These are phyloP conservation scores for Bimuria novae-zelandiae DNA, from an alignment of 2,329 filamentous ascomycete species.

Conservation along the genomic window DNA sequence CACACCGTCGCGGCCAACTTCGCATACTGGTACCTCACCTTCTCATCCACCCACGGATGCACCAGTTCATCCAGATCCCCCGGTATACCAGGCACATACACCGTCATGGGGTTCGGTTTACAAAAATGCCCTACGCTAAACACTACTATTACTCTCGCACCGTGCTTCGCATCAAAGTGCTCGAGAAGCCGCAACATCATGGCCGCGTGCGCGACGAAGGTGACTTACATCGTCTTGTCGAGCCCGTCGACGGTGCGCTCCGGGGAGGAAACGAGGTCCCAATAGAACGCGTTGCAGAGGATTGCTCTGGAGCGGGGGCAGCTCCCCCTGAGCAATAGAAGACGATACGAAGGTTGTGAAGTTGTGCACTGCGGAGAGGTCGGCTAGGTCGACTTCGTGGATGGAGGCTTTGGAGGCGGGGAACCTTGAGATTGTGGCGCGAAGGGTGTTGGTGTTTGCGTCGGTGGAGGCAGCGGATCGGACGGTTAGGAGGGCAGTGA, in stretches of 20 bases:
- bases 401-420: slow-evolving; percentile 6
- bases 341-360: not conserved
- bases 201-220: slow-evolving; percentile 8
- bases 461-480: not conserved
- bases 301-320: slow-evolving; percentile 6
- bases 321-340: slow-evolving; percentile 2
- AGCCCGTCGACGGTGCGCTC: slow-evolving; percentile 12
- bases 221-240: slow-evolving; percentile 14
- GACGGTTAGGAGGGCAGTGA: slow-evolving; percentile 8
- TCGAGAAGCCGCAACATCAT: slow-evolving; percentile 8
- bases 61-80: slow-evolving; percentile 41
- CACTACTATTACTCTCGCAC: no score
- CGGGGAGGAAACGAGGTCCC: slow-evolving; percentile 5
- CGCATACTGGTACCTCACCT: slow-evolving; percentile 47
- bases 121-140: no score
- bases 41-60: slow-evolving; percentile 31
- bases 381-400: slow-evolving; percentile 9
- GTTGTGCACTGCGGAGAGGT: slow-evolving; percentile 1
- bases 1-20: slow-evolving; percentile 49
- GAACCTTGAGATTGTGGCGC: not conserved
- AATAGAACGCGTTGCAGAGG: slow-evolving; percentile 17
- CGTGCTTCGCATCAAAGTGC: slow-evolving; percentile 5
- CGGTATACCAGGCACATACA: slow-evolving; percentile 41
- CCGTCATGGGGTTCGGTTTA: slow-evolving; percentile 46
- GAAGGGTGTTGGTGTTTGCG: slow-evolving; percentile 8